These are phyloP conservation scores for Kuraishia capsulata DNA, from an alignment of 805 yeast genomes.

Conservation along the genomic window DNA sequence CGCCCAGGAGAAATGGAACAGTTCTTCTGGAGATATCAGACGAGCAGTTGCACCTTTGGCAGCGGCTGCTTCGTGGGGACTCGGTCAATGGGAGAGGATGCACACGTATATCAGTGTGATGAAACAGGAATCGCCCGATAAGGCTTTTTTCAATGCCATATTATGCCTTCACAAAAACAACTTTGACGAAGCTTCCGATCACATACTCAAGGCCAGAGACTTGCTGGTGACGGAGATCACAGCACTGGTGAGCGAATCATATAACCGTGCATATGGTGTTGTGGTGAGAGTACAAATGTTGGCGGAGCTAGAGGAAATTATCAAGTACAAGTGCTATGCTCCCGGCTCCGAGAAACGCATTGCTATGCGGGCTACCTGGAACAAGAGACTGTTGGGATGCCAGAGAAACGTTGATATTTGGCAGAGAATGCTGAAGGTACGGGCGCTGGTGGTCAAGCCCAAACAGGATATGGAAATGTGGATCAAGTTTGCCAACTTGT, in stretches of 20 bases:
- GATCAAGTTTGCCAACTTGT: constrained; percentile 95
- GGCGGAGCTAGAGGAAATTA: constrained; percentile 93
- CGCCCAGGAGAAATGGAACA: constrained; percentile 80
- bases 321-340: constrained; percentile 77
- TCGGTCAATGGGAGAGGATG: constrained; percentile 95
- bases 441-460: constrained; percentile 89
- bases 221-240: constrained; percentile 87
- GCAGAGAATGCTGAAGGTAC: constrained; percentile 90
- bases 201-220: constrained; percentile 81
- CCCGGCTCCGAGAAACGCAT: constrained; percentile 73
- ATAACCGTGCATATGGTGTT: constrained; percentile 93
- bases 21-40: constrained; percentile 61
- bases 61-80: constrained; percentile 98
- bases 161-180: constrained; percentile 77
- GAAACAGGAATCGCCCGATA: constrained; percentile 89
- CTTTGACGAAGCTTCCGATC: constrained; percentile 70
- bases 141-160: constrained; percentile 91
- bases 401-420: constrained; percentile 98
- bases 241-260: constrained; percentile 90
- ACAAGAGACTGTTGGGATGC: constrained; percentile 82
- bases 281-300: constrained; percentile 96
- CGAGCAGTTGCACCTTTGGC: constrained; percentile 92
- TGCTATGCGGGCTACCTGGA: constrained; percentile 87
- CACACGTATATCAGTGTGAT: constrained; percentile 83
- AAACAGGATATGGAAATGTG: constrained; percentile 96